These are phyloP conservation scores for Nemania sp. DNA, from an alignment of 2,329 filamentous ascomycete genomes.

Conservation along the genomic window DNA sequence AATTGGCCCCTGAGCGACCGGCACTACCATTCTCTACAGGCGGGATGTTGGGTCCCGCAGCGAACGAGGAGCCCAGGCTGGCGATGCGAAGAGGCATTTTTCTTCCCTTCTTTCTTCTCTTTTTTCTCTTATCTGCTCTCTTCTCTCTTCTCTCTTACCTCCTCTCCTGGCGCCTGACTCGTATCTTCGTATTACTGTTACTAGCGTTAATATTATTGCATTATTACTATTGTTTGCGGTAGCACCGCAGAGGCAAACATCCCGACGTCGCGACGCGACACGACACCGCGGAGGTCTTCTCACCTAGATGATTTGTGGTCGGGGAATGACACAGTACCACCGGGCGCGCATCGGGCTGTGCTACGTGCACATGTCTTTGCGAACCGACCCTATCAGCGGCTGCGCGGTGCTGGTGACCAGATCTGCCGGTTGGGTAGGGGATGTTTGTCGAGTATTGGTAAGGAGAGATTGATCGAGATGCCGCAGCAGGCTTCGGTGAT, in stretches of 20 bases:
- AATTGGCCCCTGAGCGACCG: conserved; percentile 42
- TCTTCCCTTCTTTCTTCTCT: not conserved
- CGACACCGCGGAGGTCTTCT: not conserved
- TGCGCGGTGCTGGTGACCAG: not conserved
- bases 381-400: not conserved
- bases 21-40: conserved; percentile 37
- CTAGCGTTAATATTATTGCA: no score
- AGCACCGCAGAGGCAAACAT: conserved; percentile 16
- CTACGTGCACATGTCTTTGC: conserved; percentile 12
- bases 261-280: conserved; percentile 17
- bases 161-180: no score
- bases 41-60: conserved; percentile 40
- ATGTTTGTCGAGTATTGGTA: no score
- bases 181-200: no score
- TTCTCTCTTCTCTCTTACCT: not conserved
- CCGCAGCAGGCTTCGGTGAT: no score
- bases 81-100: conserved; percentile 37
- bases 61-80: conserved; percentile 39
- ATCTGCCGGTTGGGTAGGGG: no score
- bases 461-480: no score
- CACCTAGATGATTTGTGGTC: not conserved
- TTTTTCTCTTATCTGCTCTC: not conserved
- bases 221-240: no score
- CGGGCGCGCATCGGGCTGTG: conserved; percentile 5
- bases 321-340: not conserved